Evolutionary conservation across 768 basidiomycete genomes (phyloP), one percentile per base, ranked within the genome.

Genomic region (Tulasnella sp.): DNA sequence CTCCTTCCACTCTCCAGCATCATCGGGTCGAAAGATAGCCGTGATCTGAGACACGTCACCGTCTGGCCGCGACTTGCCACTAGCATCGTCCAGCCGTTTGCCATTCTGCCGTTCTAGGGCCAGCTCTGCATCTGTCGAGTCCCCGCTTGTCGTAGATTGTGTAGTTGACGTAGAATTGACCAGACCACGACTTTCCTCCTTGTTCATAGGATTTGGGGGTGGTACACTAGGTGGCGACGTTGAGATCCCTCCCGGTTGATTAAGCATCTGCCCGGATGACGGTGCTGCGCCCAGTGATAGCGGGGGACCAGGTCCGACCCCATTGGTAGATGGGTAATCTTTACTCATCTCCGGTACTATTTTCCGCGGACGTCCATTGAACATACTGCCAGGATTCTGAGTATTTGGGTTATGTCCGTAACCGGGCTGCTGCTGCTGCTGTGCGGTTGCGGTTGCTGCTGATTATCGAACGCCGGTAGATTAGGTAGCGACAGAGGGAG

Each of bases 1-100:
- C 38, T 91, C 88, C 69, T 80, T 84, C 92, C 92, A 97, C 64
- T 89, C 87, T 19, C 82, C 83, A 21, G 81, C 81, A 60, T 85
- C 85, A 64, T 92, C 90, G 1, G 92, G 88, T 54, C 87, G 77
- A 72, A 91, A 94, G 59, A 94, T 92, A 10, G 87, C 81, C 19
- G 85, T 87, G n/a, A 80, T 64, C 43, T 66, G 69, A 59, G 78
- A 77, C 41, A 80, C 75, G 42, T 74, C 74, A 61, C 82, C 79
- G 4, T 60, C 64, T 19, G 61, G 61, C 2, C 53, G 53, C 0
- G 56, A 44, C 7, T 2, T 30, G 8, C 21, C 46, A 15, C 57
- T 42, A 24, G 29, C 19, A 25, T 62, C 49, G 2, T 59, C 63
- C 24, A 41, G 34, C 5, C 38, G 56, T 27, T 46, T 44, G 21